Evolutionary conservation across 2,329 filamentous ascomycete genomes (phyloP), one percentile per base, ranked within the genome.

Genomic region (Colletotrichum viniferum): DNA sequence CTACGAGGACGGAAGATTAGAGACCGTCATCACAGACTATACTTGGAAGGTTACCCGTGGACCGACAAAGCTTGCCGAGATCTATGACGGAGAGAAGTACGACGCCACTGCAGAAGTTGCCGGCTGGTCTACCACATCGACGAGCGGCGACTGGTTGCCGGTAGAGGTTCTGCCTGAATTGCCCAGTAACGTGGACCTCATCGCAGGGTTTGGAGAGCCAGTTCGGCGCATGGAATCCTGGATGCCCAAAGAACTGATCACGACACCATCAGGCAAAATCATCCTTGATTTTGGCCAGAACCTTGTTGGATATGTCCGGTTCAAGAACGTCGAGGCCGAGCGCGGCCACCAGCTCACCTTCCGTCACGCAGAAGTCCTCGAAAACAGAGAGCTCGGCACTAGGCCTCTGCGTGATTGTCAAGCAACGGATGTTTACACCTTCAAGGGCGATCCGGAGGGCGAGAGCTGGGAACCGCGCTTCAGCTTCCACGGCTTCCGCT

Each of bases 401-500:
- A 79, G 80, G 9, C 87, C 86, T 1, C 79, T 88, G 1, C 80
- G 86, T 4, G 69, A 71, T 13, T 85, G 85, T 16, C 82, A 83
- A 69, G 81, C 81, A 6, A 81, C 73, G 0, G 86, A 88, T 62
- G 80, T 77, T 4, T 71, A 85, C 21, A 81, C 83, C 7, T 76
- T 73, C 66, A 78, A 78, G 7, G 82, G 81, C 0, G 67, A 78
- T 4, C 52, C 34, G 60, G 78, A 43, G 2, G 71, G 66, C 4
- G 71, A 77, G 21, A 28, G 16, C 14, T 90, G 86, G 86, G 81
- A 85, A 24, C 88, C 88, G 1, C 81, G 80, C 1, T 89, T 88
- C 78, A 89, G 87, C 4, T 90, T 87, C 73, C 88, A 90, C 77
- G 88, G 88, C 4, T 90, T 89, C 74, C 83, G 88, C 36, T 90